phyloP scores from a whole-genome alignment of 2,329 filamentous ascomycete species.

The Knoxdaviesia proteae region DNA sequence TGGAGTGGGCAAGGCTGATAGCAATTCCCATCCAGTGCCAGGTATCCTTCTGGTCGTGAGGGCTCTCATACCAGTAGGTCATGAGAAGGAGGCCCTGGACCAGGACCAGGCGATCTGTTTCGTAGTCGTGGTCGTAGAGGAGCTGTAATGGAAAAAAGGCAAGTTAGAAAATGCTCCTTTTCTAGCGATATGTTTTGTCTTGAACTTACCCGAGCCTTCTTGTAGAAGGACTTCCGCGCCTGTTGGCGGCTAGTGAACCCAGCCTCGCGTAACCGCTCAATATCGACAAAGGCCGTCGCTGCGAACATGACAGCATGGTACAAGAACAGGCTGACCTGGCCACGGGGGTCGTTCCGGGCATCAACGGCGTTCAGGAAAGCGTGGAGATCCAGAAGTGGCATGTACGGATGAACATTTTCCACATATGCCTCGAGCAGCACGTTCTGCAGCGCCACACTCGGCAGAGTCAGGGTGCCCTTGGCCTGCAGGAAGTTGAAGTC shows the following conservation, averaged over 20 bases:
- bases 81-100: conserved; percentile 78
- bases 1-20: conserved; percentile 79
- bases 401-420: conserved; percentile 83
- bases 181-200: neutral
- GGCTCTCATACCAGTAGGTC: conserved; percentile 96
- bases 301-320: conserved; percentile 95
- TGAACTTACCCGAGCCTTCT: conserved; percentile 55
- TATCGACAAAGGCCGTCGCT: conserved; percentile 71
- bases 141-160: conserved; percentile 24
- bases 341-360: conserved; percentile 44
- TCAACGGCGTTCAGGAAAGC: conserved; percentile 40
- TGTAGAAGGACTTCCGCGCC: conserved; percentile 74
- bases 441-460: conserved; percentile 48
- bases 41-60: conserved; percentile 91
- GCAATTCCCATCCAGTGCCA: conserved; percentile 99
- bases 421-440: conserved; percentile 66
- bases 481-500: conserved; percentile 66
- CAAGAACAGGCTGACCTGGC: conserved; percentile 62
- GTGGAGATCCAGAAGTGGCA: conserved; percentile 62
- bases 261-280: conserved; percentile 51
- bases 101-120: conserved; percentile 69
- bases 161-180: neutral
- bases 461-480: conserved; percentile 70
- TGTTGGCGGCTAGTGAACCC: conserved; percentile 62
- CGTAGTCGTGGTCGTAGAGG: conserved; percentile 89